These are phyloP conservation scores for Salisapilia sapeloensis DNA, from an alignment of 352 stramenopile species.

Conservation along the genomic window DNA sequence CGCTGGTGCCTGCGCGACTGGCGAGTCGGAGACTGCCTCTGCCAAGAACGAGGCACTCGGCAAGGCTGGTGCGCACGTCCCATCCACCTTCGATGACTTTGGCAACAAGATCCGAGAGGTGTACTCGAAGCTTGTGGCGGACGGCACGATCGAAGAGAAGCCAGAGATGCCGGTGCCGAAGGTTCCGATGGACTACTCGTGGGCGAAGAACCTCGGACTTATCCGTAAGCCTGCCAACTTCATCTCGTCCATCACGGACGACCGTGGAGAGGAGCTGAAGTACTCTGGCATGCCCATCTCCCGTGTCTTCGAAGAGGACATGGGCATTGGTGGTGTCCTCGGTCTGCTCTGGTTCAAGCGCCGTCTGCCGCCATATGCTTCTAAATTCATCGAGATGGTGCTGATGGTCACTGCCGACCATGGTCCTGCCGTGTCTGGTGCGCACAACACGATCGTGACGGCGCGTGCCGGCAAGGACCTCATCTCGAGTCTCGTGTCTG, in stretches of 20 bases:
- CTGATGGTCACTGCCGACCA: slow-evolving; percentile 96
- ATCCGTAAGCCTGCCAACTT: slow-evolving; percentile 95
- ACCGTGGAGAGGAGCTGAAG: slow-evolving; percentile 91
- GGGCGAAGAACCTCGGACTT: slow-evolving; percentile 91
- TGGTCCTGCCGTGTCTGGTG: slow-evolving; percentile 89
- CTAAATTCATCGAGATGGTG: slow-evolving; percentile 97
- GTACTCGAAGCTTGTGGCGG: slow-evolving; percentile 69
- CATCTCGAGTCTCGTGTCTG: slow-evolving; percentile 92
- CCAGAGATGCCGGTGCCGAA: slow-evolving; percentile 85
- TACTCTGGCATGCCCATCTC: slow-evolving; percentile 93
- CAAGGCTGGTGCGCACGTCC: slow-evolving; percentile 83
- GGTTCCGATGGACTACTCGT: slow-evolving; percentile 95
- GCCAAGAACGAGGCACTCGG: slow-evolving; percentile 89
- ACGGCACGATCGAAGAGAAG: slow-evolving; percentile 65
- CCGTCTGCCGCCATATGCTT: slow-evolving; percentile 73
- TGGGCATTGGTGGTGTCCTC: slow-evolving; percentile 89
- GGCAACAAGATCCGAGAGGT: slow-evolving; percentile 83
- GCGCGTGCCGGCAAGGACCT: slow-evolving; percentile 93
- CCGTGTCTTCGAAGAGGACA: slow-evolving; percentile 87
- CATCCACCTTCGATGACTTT: slow-evolving; percentile 91
- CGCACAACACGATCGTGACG: slow-evolving; percentile 94
- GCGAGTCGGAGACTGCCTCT: slow-evolving; percentile 86
- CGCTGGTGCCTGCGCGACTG: slow-evolving; percentile 86
- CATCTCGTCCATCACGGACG: slow-evolving; percentile 95
- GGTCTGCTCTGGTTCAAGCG: slow-evolving; percentile 94